These are phyloP conservation scores for Rosa lucieae DNA, from an alignment of 306 rosid species.

Conservation along the genomic window DNA sequence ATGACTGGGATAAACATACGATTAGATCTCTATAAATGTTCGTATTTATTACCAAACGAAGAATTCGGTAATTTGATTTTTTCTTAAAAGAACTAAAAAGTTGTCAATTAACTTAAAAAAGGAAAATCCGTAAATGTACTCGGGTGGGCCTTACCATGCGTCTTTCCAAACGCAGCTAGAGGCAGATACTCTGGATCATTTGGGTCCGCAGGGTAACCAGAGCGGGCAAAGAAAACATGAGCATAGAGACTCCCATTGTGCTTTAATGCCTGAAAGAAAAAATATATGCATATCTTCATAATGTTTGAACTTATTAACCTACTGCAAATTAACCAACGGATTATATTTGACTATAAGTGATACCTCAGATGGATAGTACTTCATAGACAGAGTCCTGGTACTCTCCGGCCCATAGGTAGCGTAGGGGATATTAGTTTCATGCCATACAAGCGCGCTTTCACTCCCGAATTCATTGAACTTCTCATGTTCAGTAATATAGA, in stretches of 20 bases:
- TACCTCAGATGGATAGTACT: conserved; percentile 81
- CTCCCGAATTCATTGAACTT: conserved; percentile 72
- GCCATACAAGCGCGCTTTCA: conserved; percentile 86
- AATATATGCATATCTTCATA: conserved; percentile 5
- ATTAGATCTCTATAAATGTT: not conserved
- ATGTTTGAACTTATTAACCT: conserved; percentile 7
- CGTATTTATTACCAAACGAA: not conserved
- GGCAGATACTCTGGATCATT: conserved; percentile 84
- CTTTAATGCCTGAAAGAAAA: conserved; percentile 58
- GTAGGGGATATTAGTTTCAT: conserved; percentile 80
- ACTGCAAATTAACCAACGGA: not conserved
- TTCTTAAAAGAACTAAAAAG: not conserved
- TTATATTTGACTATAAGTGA: not conserved
- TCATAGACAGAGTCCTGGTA: conserved; percentile 58
- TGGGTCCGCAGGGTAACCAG: conserved; percentile 89
- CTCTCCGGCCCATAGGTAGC: conserved; percentile 74
- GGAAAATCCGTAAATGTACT: not conserved
- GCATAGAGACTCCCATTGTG: conserved; percentile 81
- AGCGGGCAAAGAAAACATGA: conserved; percentile 85
- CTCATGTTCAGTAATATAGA: conserved; percentile 73
- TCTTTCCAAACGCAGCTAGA: conserved; percentile 68
- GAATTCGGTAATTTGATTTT: not conserved
- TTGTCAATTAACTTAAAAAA: not conserved
- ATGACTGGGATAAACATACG: conserved; percentile 62
- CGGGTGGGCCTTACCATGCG: conserved; percentile 49